Percentiles rank a stretch among this genome's conserved stretches.
Conservation (phyloP, 2,329 filamentous ascomycete species). For the Hortaea werneckii region DNA sequence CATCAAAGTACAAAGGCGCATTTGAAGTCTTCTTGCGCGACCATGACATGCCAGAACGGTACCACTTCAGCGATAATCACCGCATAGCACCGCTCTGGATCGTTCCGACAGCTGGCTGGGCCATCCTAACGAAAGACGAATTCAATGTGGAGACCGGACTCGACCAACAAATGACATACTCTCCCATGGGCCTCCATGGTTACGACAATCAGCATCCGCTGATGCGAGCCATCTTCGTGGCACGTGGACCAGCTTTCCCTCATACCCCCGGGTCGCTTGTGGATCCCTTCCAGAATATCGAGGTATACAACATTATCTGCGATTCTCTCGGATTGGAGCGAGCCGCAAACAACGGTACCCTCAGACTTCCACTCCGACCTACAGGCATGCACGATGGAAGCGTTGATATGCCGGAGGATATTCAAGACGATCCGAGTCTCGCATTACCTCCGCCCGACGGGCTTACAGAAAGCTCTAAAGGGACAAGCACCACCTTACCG, state of each 20-base stretch:
- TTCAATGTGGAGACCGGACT: slow-evolving; percentile 63
- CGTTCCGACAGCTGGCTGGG: slow-evolving; percentile 85
- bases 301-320: slow-evolving; percentile 91
- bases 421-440: slow-evolving; percentile 4
- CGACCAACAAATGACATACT: slow-evolving; percentile 56
- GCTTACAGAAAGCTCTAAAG: background rate
- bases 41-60: slow-evolving; percentile 80
- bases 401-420: slow-evolving; percentile 2
- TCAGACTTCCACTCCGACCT: slow-evolving; percentile 59
- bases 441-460: slow-evolving; percentile 1
- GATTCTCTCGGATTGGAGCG: slow-evolving; percentile 70
- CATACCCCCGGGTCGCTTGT: slow-evolving; percentile 72
- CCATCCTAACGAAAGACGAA: slow-evolving; percentile 70
- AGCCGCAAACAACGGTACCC: slow-evolving; percentile 75
- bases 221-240: slow-evolving; percentile 93
- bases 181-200: slow-evolving; percentile 77
- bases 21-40: slow-evolving; percentile 83
- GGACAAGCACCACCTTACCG: background rate
- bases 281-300: slow-evolving; percentile 76
- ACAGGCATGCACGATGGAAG: slow-evolving; percentile 46
- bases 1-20: slow-evolving; percentile 52
- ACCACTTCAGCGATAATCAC: slow-evolving; percentile 79
- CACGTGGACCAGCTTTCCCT: slow-evolving; percentile 82
- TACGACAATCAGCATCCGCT: slow-evolving; percentile 92
- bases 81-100: slow-evolving; percentile 95